A percentile compares a stretch with the other conserved stretches of the same genome.
phyloP scores from a whole-genome alignment of 2,329 filamentous ascomycete genomes.

The Ceratocystis destructans region DNA sequence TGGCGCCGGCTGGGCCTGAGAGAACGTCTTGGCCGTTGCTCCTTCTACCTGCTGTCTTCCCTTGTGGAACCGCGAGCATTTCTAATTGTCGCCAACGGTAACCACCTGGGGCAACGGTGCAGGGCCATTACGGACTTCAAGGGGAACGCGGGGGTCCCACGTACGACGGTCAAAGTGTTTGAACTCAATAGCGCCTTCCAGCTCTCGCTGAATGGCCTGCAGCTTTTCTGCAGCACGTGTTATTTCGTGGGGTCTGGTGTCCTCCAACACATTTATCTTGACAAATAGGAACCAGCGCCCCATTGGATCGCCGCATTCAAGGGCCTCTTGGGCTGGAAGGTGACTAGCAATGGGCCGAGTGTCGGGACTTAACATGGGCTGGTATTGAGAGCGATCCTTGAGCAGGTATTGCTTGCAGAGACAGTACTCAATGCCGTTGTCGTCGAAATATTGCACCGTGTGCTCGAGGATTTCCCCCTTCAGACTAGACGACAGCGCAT shows the following conservation, averaged over 20 bases:
- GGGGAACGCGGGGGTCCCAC: slow-evolving; percentile 37
- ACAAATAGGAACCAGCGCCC: slow-evolving; percentile 43
- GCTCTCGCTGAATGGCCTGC: slow-evolving; percentile 31
- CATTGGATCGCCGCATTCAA: slow-evolving; percentile 37
- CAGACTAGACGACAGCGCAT: slow-evolving; percentile 28
- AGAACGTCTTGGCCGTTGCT: not conserved
- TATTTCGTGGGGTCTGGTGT: slow-evolving; percentile 44
- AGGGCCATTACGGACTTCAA: slow-evolving; percentile 29
- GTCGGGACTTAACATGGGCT: slow-evolving; percentile 22
- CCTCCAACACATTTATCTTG: slow-evolving; percentile 40
- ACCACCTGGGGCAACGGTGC: slow-evolving; percentile 24
- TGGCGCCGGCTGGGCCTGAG: not conserved
- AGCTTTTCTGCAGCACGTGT: slow-evolving; percentile 42
- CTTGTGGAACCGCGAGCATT: slow-evolving; percentile 10
- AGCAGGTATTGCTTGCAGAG: slow-evolving; percentile 36
- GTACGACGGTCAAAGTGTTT: slow-evolving; percentile 38
- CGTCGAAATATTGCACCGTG: slow-evolving; percentile 40
- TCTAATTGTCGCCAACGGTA: slow-evolving; percentile 19
- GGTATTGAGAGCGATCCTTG: slow-evolving; percentile 25
- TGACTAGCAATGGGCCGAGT: slow-evolving; percentile 21
- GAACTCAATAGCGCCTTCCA: slow-evolving; percentile 41
- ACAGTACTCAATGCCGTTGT: slow-evolving; percentile 35
- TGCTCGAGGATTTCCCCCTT: slow-evolving; percentile 42
- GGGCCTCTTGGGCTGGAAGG: slow-evolving; percentile 35
- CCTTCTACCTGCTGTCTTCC: not conserved